Base-by-base conservation (phyloP, 1,284 basidiomycete species). In the Cryptococcus deneoformans region DNA sequence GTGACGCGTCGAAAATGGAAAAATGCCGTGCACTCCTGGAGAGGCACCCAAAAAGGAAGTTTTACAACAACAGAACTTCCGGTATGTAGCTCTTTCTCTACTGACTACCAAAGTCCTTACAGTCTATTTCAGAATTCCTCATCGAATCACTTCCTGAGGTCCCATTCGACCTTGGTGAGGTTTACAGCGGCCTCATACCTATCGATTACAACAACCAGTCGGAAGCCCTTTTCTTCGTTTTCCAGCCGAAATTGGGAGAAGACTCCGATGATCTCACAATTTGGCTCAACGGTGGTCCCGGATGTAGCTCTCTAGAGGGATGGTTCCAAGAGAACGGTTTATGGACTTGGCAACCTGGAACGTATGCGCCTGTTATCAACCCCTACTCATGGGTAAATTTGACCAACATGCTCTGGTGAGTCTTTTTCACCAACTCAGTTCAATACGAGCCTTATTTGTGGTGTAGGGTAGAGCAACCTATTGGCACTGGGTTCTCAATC, bases 311-410 rank as follows among this genome's bases (percentile, higher is more conserved):
- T 2, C 78, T 92, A 1, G 86, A 89, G 69, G 90, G 90, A 5
- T 76, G 88, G 38, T 73, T 90, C 11, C 87, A 90, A 72, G 90
- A 92, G 74, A 90, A 90, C 66, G 90, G 90, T 83, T 87, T 87
- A 0, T 80, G 89, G 70, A 80, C 78, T 36, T 89, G 89, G 88
- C 77, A 81, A 5, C 79, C 66, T 48, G 89, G 89, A 1, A 83
- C 84, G 62, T 85, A 85, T 2, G 81, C 82, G 54, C 84, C 88
- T 1, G 85, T 82, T 0, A 77, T 76, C 1, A 92, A 91, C 63
- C 82, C 86, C 60, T 84, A 83, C 70, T 87, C 87, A 67, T 92
- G 88, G 89, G 88, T 87, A 1, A 90, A 91, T 67, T 77, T 90
- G 12, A 68, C 69, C 35, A 69, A 73, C 57, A 65, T 73, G 59